Evolutionary conservation across 257 asterid species (phyloP).

Genomic region (Prunella vulgaris): DNA sequence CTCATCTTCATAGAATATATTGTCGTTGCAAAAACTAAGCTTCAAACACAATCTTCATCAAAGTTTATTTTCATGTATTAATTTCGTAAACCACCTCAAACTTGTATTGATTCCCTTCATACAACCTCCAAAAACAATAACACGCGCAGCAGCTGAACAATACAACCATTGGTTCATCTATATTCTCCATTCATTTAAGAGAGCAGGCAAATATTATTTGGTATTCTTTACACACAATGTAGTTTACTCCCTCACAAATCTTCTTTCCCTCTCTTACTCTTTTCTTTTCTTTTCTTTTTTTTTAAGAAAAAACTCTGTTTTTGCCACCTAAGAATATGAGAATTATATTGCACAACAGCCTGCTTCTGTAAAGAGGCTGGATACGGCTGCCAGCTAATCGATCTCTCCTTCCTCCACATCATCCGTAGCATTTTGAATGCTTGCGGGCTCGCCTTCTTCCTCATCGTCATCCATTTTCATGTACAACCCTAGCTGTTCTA

Average conservation of each 20-base stretch:
- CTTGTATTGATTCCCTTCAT: no score
- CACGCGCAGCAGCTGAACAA: neutral
- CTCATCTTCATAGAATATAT: no score
- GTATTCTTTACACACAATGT: neutral
- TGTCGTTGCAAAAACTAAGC: no score
- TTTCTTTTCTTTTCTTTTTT: neutral
- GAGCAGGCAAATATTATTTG: neutral
- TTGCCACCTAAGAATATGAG: neutral
- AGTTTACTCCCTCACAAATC: neutral
- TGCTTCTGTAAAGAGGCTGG: neutral
- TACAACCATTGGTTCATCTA: neutral
- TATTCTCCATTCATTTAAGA: neutral
- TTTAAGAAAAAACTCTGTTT: neutral
- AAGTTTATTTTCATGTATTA: no score
- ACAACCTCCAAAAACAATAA: no score
- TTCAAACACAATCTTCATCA: no score
- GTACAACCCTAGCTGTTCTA: constrained; percentile 87
- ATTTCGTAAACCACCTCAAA: no score
- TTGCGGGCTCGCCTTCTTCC: constrained; percentile 59
- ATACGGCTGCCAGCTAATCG: constrained; percentile 25
- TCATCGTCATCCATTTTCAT: constrained; percentile 83
- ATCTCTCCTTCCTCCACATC: constrained; percentile 86
- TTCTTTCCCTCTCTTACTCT: no score
- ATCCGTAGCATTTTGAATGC: constrained; percentile 4
- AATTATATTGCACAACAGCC: neutral